Base-by-base conservation (phyloP, 1,284 basidiomycete species). In the Pascua sp. region DNA sequence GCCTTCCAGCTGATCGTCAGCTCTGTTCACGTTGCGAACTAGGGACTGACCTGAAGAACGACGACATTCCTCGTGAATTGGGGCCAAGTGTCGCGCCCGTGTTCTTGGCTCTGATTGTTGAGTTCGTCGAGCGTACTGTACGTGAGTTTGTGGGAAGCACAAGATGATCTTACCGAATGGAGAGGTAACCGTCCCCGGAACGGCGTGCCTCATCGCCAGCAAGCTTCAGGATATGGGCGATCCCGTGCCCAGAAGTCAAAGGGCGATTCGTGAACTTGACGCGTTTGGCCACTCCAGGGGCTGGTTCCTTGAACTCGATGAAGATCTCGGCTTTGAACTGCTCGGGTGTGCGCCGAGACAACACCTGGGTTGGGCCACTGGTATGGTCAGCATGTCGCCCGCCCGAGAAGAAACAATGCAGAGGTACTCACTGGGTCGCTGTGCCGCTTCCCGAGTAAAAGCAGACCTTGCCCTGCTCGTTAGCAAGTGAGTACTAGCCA, bases 351-450 rank as follows among this genome's bases (percentile, higher is more conserved):
- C 42, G 18, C 12, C 60, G 59, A 1, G 62, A 65, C 48, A 62
- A 52, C 37, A 69, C 67, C n/a, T 54, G 59, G 0, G 61, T 65
- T 1, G 65, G 65, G 10, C 62, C 63, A 16, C 68, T 69, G 53
- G 16, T 24, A n/a, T n/a, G n/a, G 42, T 59, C 41, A 61, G 57
- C 16, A 39, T 12, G n/a, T n/a, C 12, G 7, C 40, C 10, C n/a
- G n/a, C n/a, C n/a, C n/a, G n/a, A n/a, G n/a, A n/a, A n/a, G n/a
- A n/a, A n/a, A n/a, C n/a, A n/a, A n/a, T n/a, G n/a, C n/a, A n/a
- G n/a, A n/a, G n/a, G n/a, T n/a, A n/a, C 66, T 42, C 32, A 66
- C 68, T 51, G 49, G 2, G 68, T 70, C 0, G 65, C 58, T 0
- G 53, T 61, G 2, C 57, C 43, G 10, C 41, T 56, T 2, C 57